Conservation (phyloP, 78 protist species). For the Guillardia theta region DNA sequence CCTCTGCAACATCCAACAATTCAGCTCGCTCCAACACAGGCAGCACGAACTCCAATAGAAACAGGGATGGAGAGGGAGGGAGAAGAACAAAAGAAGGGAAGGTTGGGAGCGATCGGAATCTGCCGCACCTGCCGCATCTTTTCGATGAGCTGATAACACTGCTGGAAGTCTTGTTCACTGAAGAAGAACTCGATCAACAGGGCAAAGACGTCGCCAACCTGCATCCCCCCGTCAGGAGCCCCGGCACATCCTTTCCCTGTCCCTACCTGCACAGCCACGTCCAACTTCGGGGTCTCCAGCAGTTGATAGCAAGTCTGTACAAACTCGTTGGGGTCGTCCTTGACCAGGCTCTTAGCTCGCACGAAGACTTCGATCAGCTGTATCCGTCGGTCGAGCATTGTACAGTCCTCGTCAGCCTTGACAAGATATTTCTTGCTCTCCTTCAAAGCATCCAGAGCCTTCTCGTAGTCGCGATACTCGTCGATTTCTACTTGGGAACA, state of each 20-base stretch:
- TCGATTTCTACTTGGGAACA: constrained; percentile 78
- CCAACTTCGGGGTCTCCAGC: constrained; percentile 2
- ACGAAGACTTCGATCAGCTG: constrained; percentile 52
- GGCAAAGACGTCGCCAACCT: constrained; percentile 73
- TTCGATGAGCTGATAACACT: not conserved
- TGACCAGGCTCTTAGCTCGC: not conserved
- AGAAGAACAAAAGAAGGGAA: not conserved
- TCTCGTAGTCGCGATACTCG: constrained; percentile 81
- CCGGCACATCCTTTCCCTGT: too few relatives aligned
- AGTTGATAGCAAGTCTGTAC: not conserved
- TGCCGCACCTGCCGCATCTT: not conserved
- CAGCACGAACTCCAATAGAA: not conserved
- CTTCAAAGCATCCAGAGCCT: constrained; percentile 67
- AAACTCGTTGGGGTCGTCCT: constrained; percentile 59
- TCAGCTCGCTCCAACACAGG: not conserved
- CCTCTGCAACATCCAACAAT: not conserved
- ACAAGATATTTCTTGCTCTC: constrained; percentile 57
- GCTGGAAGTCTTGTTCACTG: not conserved
- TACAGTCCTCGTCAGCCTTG: not conserved
- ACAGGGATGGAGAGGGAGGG: not conserved
- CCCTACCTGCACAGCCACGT: not conserved
- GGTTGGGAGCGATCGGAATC: not conserved
- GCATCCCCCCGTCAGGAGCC: not conserved
- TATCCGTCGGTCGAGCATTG: not conserved
- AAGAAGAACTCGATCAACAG: constrained; percentile 35